Percentiles rank a stretch among this genome's conserved stretches.
Conservation (phyloP, 2,329 filamentous ascomycete genomes). For the Colletotrichum eremochloae region DNA sequence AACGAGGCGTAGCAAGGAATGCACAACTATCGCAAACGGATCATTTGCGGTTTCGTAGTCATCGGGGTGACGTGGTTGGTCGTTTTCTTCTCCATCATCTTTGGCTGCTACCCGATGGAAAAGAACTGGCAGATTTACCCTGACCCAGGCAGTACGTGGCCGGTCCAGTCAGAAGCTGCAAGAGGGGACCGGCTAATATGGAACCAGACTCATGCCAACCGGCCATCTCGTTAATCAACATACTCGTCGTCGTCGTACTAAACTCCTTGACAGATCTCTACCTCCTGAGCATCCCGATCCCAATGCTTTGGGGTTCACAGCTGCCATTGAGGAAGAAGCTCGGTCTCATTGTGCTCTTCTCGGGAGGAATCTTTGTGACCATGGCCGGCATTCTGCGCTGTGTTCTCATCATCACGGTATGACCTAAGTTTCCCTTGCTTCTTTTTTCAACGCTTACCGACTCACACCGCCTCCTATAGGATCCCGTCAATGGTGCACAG, state of each 20-base stretch:
- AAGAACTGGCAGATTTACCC: constrained; percentile 68
- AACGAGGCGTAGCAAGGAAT: constrained; percentile 32
- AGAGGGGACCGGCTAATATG: constrained; percentile 51
- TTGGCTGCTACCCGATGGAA: constrained; percentile 60
- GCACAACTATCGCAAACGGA: constrained; percentile 48
- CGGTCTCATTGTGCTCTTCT: constrained; percentile 56
- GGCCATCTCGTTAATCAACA: constrained; percentile 41
- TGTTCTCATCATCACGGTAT: constrained; percentile 48
- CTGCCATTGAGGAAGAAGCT: constrained; percentile 48
- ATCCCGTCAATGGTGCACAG: constrained; percentile 36
- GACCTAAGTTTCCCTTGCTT: neutral
- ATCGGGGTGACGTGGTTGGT: constrained; percentile 60
- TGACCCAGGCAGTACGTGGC: constrained; percentile 61
- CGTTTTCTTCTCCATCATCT: constrained; percentile 60
- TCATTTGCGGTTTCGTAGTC: constrained; percentile 59
- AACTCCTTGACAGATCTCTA: constrained; percentile 45
- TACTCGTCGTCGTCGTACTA: constrained; percentile 41
- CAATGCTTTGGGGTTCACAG: constrained; percentile 47
- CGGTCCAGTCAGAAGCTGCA: constrained; percentile 12
- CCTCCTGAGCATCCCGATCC: constrained; percentile 43
- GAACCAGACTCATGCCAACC: constrained; percentile 44
- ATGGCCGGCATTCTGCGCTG: constrained; percentile 55
- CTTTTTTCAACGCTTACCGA: no score
- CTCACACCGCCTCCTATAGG: constrained; percentile 15
- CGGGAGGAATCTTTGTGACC: constrained; percentile 57